phyloP scores from a whole-genome alignment of 75 land plant species.

The Gnetum montanum region DNA sequence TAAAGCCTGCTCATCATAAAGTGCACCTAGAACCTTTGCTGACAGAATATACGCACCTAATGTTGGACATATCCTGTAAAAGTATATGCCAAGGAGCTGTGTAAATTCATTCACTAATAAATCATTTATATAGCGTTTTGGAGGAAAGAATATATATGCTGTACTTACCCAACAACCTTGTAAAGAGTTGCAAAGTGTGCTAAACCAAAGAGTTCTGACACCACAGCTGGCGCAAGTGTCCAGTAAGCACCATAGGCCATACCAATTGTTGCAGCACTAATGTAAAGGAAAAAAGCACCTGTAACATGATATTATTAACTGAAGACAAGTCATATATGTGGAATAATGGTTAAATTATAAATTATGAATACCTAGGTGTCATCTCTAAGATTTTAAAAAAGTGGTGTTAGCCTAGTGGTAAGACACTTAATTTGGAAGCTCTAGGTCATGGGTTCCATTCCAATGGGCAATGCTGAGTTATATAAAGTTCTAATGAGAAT shows the following conservation, averaged over 20 bases:
- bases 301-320: conserved; percentile 1
- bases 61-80: conserved; percentile 29
- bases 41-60: conserved; percentile 30
- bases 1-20: conserved; percentile 26
- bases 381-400: no score
- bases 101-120: neutral
- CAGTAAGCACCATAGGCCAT: conserved; percentile 39
- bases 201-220: conserved; percentile 37
- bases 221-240: conserved; percentile 31
- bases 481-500: no score
- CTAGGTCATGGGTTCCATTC: no score
- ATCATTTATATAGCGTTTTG: neutral
- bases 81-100: neutral
- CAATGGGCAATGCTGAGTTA: no score
- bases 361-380: no score
- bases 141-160: neutral
- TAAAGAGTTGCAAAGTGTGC: conserved; percentile 31
- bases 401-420: no score
- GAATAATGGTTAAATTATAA: no score
- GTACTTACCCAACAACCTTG: conserved; percentile 31
- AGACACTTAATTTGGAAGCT: no score
- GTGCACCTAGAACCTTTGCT: conserved; percentile 26
- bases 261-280: conserved; percentile 32
- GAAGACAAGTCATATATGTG: neutral
- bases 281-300: conserved; percentile 18